Base-by-base conservation (phyloP, 176 grass and related monocot species). In the Oryza coarctata region DNA sequence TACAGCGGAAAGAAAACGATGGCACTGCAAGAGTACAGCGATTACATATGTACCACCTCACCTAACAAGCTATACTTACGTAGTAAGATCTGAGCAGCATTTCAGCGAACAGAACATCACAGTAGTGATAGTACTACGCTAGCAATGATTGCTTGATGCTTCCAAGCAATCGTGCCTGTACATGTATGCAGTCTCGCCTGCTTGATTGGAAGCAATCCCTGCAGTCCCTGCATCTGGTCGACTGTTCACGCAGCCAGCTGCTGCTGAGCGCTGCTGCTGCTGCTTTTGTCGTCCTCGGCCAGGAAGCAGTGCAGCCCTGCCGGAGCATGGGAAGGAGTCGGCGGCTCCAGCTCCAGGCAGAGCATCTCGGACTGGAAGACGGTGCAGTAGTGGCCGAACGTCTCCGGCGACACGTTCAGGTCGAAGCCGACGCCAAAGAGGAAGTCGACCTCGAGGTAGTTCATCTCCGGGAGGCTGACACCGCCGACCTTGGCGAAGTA, bases 391-490 rank as follows among this genome's bases (percentile, higher is more conserved):
- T 55, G 73, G 17, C 77, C 73, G 55, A 93, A 93, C 68, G 74
- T 83, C 62, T 73, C 76, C 44, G 83, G 74, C 41, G 68, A 80
- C 32, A 93, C 90, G 33, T 71, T 77, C 26, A 93, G 85, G 36
- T 91, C 74, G 81, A 83, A 94, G 17, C 78, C 67, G 6, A 86
- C 68, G 31, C 61, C 74, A 20, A 85, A 83, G 4, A 91, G 75
- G 72, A 94, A 94, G 6, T 91, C 85, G 27, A 85, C 77, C 84
- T 94, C 88, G 30, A 94, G 68, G 43, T 86, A 79, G 82, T 86
- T 94, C 88, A 94, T 90, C 81, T 87, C 88, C 82, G 32, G 26
- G 40, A 94, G 70, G 78, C 82, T 91, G 80, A 90, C 73, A 22
- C 84, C 84, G 26, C 84, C 84, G 30, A 89, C 75, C 87, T 25